Conservation (phyloP, 306 rosid species). For the Castanospermum australe region DNA sequence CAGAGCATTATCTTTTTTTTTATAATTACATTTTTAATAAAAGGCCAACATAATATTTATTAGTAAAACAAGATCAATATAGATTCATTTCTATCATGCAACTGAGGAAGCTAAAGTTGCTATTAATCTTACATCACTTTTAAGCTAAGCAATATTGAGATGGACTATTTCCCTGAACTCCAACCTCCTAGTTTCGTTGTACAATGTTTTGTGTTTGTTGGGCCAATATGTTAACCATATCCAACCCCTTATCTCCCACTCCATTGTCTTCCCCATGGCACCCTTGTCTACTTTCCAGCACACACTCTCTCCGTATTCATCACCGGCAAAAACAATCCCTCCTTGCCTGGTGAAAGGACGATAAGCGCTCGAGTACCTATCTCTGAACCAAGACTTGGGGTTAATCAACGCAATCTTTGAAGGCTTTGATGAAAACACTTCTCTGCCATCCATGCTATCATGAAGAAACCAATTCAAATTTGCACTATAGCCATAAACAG, state of each 20-base stretch:
- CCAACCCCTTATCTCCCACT: conserved; percentile 92
- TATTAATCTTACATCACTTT: not conserved
- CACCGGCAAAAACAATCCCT: conserved; percentile 82
- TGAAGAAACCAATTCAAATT: conserved; percentile 84
- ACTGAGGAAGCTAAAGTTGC: not conserved
- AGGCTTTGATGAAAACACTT: conserved; percentile 74
- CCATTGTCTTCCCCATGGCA: conserved; percentile 71
- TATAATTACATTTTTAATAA: not conserved
- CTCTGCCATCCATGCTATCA: conserved; percentile 71
- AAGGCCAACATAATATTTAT: not conserved
- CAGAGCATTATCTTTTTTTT: not conserved
- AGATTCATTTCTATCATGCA: not conserved
- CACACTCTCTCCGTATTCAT: conserved; percentile 78
- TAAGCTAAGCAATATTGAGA: conserved; percentile 52
- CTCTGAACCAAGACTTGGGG: conserved; percentile 81
- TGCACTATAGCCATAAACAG: conserved; percentile 74
- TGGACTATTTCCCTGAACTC: conserved; percentile 67
- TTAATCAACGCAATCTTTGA: conserved; percentile 64
- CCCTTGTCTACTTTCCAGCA: conserved; percentile 78
- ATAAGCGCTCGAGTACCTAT: conserved; percentile 76
- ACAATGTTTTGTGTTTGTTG: conserved; percentile 66
- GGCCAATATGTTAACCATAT: conserved; percentile 95
- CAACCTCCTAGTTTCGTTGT: conserved; percentile 75
- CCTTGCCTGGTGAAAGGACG: conserved; percentile 91
- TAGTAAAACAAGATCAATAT: not conserved